Evolutionary conservation across 805 yeast species (phyloP).

Genomic region (Nakazawaea ishiwadae): DNA sequence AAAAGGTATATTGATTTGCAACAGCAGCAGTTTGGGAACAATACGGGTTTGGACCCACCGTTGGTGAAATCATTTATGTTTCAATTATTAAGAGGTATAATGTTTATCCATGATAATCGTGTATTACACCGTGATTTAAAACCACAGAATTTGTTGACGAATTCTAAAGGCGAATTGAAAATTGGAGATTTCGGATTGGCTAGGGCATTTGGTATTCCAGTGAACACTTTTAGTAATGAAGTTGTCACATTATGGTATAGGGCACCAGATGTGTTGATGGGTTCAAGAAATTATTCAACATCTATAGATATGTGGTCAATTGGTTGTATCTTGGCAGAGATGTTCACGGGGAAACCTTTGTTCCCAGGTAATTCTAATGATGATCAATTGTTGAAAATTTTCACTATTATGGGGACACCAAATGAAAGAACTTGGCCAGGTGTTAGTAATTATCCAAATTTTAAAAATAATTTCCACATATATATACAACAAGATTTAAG

Average conservation of each 20-base stretch:
- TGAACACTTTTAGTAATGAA: constrained; percentile 94
- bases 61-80: constrained; percentile 89
- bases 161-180: constrained; percentile 84
- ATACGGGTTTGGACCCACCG: constrained; percentile 69
- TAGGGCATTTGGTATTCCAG: constrained; percentile 96
- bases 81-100: constrained; percentile 85
- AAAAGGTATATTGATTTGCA: constrained; percentile 83
- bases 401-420: constrained; percentile 94
- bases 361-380: constrained; percentile 97
- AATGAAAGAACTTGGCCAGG: constrained; percentile 97
- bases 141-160: constrained; percentile 91
- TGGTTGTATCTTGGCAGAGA: constrained; percentile 96
- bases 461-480: constrained; percentile 75
- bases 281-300: constrained; percentile 92
- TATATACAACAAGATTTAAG: constrained; percentile 87
- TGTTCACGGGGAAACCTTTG: constrained; percentile 96
- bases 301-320: constrained; percentile 99
- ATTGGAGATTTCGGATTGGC: constrained; percentile 97
- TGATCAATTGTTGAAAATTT: constrained; percentile 88
- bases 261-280: constrained; percentile 94
- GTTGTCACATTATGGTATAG: constrained; percentile 98
- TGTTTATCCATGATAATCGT: constrained; percentile 79
- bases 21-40: constrained; percentile 52
- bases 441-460: constrained; percentile 85
- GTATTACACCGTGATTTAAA: constrained; percentile 86